Conservation (phyloP, 2,329 filamentous ascomycete genomes). For the Alternaria sp. region DNA sequence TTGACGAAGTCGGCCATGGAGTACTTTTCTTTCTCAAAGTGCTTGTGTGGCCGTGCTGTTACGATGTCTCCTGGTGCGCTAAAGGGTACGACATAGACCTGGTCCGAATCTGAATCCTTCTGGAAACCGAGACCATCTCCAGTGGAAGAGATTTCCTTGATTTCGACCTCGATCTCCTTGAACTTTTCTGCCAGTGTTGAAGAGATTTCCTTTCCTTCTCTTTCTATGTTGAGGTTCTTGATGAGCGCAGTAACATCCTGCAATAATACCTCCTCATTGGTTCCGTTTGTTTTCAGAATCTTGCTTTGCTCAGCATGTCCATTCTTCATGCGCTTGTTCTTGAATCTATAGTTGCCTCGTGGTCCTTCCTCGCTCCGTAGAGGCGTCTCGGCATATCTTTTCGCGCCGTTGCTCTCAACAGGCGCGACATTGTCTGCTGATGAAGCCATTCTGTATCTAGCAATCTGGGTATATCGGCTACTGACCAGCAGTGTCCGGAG, state of each 20-base stretch:
- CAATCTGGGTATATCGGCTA: constrained; percentile 17
- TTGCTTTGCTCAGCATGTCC: constrained; percentile 43
- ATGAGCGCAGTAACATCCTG: constrained; percentile 54
- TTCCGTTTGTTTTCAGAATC: constrained; percentile 52
- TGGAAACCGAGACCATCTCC: constrained; percentile 86
- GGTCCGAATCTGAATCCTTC: constrained; percentile 64
- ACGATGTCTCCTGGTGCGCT: constrained; percentile 83
- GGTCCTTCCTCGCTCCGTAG: constrained; percentile 42
- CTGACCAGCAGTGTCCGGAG: constrained; percentile 32
- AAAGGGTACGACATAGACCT: constrained; percentile 89
- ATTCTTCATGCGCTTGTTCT: constrained; percentile 58
- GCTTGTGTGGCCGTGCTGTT: constrained; percentile 78
- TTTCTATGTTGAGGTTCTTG: constrained; percentile 40
- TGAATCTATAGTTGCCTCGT: constrained; percentile 47
- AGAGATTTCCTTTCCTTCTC: constrained; percentile 20
- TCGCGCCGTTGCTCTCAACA: constrained; percentile 42
- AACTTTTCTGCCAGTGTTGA: constrained; percentile 67
- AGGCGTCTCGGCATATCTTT: constrained; percentile 43
- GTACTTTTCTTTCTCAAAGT: constrained; percentile 70
- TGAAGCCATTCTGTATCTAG: constrained; percentile 42
- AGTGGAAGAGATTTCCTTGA: constrained; percentile 83
- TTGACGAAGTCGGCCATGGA: constrained; percentile 82
- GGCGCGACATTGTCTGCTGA: constrained; percentile 39
- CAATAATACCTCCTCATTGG: constrained; percentile 57
- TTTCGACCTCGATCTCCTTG: constrained; percentile 80